Base-by-base conservation (phyloP, 2,329 filamentous ascomycete genomes). In the Colletotrichum eremochloae region DNA sequence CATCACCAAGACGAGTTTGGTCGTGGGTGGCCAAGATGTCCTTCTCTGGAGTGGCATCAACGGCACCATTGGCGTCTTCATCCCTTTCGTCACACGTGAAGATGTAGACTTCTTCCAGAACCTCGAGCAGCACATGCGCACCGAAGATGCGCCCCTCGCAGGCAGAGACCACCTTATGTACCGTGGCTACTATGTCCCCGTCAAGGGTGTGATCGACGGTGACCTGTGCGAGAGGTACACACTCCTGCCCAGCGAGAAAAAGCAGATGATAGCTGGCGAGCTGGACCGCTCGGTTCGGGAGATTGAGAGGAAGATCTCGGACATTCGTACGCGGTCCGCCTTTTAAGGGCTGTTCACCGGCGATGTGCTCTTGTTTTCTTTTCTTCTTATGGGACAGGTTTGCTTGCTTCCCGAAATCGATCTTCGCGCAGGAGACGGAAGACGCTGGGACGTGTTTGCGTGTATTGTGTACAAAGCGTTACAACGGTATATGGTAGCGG, bases 51-150 rank as follows among this genome's bases (percentile, higher is more conserved):
- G 93, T 75, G 97, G 97, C 29, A 86, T 99, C 24, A 96, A 98
- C 82, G 97, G 96, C 61, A 98, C 96, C 0, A 90, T 99, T 50
- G 96, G 96, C 61, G 94, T 97, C 65, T 88, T 99, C 60, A 93
- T 99, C 58, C 96, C 97, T 0, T 98, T 99, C 79, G 86, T 95
- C 58, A 93, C 92, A 74, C 93, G 97, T 48, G 95, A 98, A 79
- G 96, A 98, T 78, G 94, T 97, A 62, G 96, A 98, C 81, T 98
- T 99, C 84, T 99, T 99, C 89, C 95, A 98, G 81, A 94, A 90
- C 73, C 87, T 99, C 33, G 96, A 99, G 83, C 91, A 93, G 79
- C 94, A 97, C 79, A 87, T 99, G 80, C 90, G 96, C 60, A 90
- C 89, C 15, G 94, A 97, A 79, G 95, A 97, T 78, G 89, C 95